phyloP scores from a whole-genome alignment of 345 rosid genomes.

The Acer yangbiense region DNA sequence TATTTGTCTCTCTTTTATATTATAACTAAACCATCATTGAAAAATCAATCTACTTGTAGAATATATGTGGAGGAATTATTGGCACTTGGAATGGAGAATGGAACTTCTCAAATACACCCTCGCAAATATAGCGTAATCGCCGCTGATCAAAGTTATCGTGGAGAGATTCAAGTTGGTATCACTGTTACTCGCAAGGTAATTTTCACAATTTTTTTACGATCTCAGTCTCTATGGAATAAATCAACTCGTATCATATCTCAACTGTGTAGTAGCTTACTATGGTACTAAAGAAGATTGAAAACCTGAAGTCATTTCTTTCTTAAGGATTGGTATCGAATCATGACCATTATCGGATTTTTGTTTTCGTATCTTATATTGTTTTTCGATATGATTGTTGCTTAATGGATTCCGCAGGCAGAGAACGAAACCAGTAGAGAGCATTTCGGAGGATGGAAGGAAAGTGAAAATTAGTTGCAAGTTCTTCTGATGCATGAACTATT shows the following conservation, averaged over 20 bases:
- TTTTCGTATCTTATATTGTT: neutral
- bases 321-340: too few relatives aligned
- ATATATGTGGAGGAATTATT: constrained; percentile 73
- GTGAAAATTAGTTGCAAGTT: constrained; percentile 30
- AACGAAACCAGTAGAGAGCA: constrained; percentile 34
- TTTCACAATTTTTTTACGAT: neutral
- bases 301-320: too few relatives aligned
- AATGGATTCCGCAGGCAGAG: constrained; percentile 34
- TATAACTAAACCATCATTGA: neutral
- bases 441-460: constrained; percentile 83
- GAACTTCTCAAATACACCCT: constrained; percentile 61
- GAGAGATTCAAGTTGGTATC: constrained; percentile 74
- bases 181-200: constrained; percentile 48
- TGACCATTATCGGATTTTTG: too few relatives aligned
- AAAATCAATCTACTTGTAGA: constrained; percentile 30
- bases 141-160: constrained; percentile 48
- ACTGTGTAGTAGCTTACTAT: too few relatives aligned
- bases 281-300: too few relatives aligned
- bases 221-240: neutral
- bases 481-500: neutral
- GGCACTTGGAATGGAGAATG: constrained; percentile 76
- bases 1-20: neutral
- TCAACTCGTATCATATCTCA: neutral
- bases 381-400: neutral
- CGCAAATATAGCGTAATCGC: constrained; percentile 54